Conservation (phyloP, 495 filamentous ascomycete genomes). For the Neurospora sp. region DNA sequence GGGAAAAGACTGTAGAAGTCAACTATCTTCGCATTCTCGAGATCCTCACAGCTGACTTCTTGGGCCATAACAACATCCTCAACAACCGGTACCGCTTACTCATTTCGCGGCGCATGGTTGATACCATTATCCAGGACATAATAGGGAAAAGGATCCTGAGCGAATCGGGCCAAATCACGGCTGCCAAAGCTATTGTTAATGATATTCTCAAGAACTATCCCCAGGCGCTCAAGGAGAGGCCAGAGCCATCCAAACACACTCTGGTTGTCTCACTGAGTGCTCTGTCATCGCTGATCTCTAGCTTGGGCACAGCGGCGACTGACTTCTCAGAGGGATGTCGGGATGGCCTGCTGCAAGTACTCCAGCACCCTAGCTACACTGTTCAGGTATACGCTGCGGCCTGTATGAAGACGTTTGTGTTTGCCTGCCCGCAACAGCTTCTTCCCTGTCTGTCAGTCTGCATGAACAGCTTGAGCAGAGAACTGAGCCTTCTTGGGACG, state of each 20-base stretch:
- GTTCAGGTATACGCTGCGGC: slow-evolving; percentile 83
- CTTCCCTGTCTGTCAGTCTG: slow-evolving; percentile 87
- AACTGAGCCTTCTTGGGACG: slow-evolving; percentile 65
- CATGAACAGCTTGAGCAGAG: slow-evolving; percentile 88
- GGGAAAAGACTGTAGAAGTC: slow-evolving; percentile 64
- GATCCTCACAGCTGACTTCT: slow-evolving; percentile 69
- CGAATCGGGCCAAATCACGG: slow-evolving; percentile 75
- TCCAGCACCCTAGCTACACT: slow-evolving; percentile 92
- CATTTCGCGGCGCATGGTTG: slow-evolving; percentile 74
- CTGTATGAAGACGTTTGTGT: slow-evolving; percentile 75
- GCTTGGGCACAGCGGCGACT: slow-evolving; percentile 71
- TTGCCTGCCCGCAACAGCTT: slow-evolving; percentile 85
- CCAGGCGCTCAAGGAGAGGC: slow-evolving; percentile 80
- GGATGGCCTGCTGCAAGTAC: slow-evolving; percentile 79
- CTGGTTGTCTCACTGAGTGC: slow-evolving; percentile 72
- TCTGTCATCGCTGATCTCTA: slow-evolving; percentile 65
- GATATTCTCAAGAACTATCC: slow-evolving; percentile 90
- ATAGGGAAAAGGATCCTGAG: slow-evolving; percentile 74
- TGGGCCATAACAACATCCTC: slow-evolving; percentile 64
- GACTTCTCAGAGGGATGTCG: slow-evolving; percentile 68
- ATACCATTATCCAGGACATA: slow-evolving; percentile 73
- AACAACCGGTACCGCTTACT: slow-evolving; percentile 84
- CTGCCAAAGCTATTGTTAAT: slow-evolving; percentile 74
- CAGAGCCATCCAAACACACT: slow-evolving; percentile 82
- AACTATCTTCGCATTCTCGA: slow-evolving; percentile 71